A percentile compares a stretch with the other conserved stretches of the same genome.
Evolutionary conservation across 2,329 filamentous ascomycete species (phyloP).

Genomic region (Fusarium sp.): DNA sequence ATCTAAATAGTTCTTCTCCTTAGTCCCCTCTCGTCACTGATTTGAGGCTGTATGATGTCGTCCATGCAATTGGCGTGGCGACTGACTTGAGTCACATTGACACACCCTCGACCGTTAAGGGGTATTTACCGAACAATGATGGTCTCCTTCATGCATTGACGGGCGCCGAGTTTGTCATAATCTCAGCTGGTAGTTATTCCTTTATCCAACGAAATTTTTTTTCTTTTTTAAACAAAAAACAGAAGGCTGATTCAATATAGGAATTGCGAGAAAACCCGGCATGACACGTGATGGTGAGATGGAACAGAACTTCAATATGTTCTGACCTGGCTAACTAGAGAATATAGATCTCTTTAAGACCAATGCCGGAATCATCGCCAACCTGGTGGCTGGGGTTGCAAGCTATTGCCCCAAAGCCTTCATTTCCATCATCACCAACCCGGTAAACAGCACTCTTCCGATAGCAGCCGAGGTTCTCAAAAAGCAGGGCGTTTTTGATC

Average conservation of each 20-base stretch:
- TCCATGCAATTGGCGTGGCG: conserved; percentile 65
- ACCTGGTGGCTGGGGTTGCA: conserved; percentile 75
- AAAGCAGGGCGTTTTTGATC: conserved; percentile 76
- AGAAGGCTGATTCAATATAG: conserved; percentile 43
- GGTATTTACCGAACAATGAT: conserved; percentile 69
- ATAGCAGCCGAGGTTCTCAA: conserved; percentile 81
- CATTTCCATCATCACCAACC: conserved; percentile 80
- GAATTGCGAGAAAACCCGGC: conserved; percentile 80
- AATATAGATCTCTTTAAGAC: conserved; percentile 68
- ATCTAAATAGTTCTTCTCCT: background rate
- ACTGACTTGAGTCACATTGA: conserved; percentile 82
- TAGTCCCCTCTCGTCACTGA: conserved; percentile 15
- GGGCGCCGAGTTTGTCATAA: conserved; percentile 75
- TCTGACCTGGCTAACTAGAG: background rate
- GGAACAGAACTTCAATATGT: background rate
- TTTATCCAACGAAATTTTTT: background rate
- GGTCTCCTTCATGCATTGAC: conserved; percentile 70
- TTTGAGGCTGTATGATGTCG: conserved; percentile 27
- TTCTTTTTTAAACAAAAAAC: too few species aligned
- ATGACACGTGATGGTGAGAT: conserved; percentile 71
- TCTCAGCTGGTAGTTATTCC: conserved; percentile 61
- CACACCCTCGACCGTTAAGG: conserved; percentile 76
- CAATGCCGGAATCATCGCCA: conserved; percentile 81
- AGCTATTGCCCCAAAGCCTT: conserved; percentile 74
- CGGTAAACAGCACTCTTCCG: conserved; percentile 81